phyloP scores from a whole-genome alignment of 768 basidiomycete genomes.

The Macrolepiota dolichaula region DNA sequence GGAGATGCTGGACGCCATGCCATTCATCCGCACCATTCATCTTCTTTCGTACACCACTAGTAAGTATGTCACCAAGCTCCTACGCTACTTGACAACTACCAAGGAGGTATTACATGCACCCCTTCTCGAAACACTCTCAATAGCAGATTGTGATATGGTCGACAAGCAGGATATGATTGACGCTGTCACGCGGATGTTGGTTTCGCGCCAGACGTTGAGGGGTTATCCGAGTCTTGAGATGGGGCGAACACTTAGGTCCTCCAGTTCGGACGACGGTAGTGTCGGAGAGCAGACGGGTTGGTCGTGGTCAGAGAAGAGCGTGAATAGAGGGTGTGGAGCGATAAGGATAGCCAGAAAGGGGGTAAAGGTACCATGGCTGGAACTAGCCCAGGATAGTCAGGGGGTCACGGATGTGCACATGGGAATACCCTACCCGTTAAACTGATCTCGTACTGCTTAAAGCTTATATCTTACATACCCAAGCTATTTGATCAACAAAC shows the following conservation, averaged over 20 bases:
- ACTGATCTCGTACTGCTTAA: too few relatives aligned
- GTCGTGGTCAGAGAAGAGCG: neutral
- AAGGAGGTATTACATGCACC: neutral
- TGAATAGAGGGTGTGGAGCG: neutral
- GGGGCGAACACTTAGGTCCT: neutral
- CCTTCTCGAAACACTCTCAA: neutral
- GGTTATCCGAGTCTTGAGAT: neutral
- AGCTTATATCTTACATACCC: too few relatives aligned
- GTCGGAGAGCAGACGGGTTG: neutral
- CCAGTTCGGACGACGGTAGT: neutral
- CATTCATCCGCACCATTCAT: neutral
- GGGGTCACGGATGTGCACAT: too few relatives aligned
- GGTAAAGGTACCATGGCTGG: neutral
- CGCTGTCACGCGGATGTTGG: neutral
- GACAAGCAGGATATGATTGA: neutral
- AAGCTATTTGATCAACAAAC: too few relatives aligned
- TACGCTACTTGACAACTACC: neutral
- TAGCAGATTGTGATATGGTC: neutral
- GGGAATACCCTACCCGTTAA: too few relatives aligned
- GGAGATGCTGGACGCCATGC: neutral
- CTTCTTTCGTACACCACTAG: neutral
- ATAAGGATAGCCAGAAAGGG: neutral
- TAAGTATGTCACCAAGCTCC: neutral
- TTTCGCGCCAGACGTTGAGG: neutral
- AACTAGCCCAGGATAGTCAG: too few relatives aligned